Base-by-base conservation (phyloP, 2,329 filamentous ascomycete genomes). In the Clonostachys rhizophaga region DNA sequence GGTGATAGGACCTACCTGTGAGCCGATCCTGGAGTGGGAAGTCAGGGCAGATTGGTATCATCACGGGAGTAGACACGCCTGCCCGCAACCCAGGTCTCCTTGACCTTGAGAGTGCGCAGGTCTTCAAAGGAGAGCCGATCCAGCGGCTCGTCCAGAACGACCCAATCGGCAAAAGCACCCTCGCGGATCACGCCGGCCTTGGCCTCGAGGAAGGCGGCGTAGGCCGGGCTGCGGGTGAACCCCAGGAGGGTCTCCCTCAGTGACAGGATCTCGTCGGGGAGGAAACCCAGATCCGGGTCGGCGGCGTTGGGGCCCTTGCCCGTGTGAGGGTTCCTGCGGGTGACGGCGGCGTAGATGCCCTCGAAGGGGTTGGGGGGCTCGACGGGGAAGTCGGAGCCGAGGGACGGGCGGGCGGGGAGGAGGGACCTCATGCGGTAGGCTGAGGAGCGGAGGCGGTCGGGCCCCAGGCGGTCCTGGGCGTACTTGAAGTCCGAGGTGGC, bases 351-450 rank as follows among this genome's bases (percentile, higher is more conserved):
- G 54, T 86, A 88, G 37, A 88, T 80, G 16, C 84, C 85, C 47
- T 83, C 76, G 52, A 86, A 84, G 3, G 84, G 81, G 54, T 80
- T 77, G 0, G 83, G 76, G 3, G 84, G 84, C 59, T 88, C 84
- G 8, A 89, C 84, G 36, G 85, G 85, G 54, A 88, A 88, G 56
- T 88, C 85, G 43, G 81, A 86, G 3, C 85, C 85, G 2, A 89
- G 70, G 1, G 87, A 65, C 5, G 79, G 78, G 0, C 61, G 62
- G 12, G 75, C 58, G 20, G 75, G 68, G 2, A 85, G 70, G 2
- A 87, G 63, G 1, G 79, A 81, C 11, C 70, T 69, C 84, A 88
- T 87, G 18, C 83, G 74, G 61, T 89, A 89, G 2, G 84, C 84
- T 50, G 81, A 78, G 13, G 65, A 56, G 16, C 60, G 58, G 1